Percentiles rank a stretch among this genome's conserved stretches.
Evolutionary conservation across 2,329 filamentous ascomycete species (phyloP).

Genomic region (Talaromyces sp.): DNA sequence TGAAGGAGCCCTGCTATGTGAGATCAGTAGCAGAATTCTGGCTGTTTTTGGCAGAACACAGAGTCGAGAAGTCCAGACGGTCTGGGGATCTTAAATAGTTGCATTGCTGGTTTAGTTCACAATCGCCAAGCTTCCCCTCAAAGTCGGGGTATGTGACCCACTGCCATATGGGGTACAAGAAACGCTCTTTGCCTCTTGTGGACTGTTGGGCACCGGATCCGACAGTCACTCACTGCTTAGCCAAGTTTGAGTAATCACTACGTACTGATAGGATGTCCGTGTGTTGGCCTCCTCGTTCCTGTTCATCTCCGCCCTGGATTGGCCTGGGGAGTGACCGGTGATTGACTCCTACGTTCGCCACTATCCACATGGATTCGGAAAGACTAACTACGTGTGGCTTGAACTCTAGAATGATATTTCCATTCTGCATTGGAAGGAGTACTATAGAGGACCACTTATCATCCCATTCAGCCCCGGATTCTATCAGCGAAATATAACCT

Average conservation of each 20-base stretch:
- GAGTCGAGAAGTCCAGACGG: background rate
- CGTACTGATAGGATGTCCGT: no score
- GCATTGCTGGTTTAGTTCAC: background rate
- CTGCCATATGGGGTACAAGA: background rate
- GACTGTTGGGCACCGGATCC: background rate
- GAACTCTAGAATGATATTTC: background rate
- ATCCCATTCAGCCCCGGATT: no score
- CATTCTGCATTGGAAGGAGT: no score
- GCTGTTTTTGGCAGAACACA: background rate
- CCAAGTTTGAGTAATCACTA: no score
- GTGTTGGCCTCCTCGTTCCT: no score
- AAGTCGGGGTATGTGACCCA: background rate
- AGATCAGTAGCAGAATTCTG: background rate
- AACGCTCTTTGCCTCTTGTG: no score
- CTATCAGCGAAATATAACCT: no score
- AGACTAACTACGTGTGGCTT: background rate
- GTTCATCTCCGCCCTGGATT: no score
- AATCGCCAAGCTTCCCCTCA: slow-evolving; percentile 5
- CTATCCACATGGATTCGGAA: background rate
- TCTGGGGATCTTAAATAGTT: background rate
- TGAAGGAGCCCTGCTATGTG: background rate
- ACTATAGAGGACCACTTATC: no score
- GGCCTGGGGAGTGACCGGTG: no score
- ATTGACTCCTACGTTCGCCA: background rate
- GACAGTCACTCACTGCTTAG: background rate